phyloP scores from a whole-genome alignment of 495 filamentous ascomycete species.

The Penicillium herquei region DNA sequence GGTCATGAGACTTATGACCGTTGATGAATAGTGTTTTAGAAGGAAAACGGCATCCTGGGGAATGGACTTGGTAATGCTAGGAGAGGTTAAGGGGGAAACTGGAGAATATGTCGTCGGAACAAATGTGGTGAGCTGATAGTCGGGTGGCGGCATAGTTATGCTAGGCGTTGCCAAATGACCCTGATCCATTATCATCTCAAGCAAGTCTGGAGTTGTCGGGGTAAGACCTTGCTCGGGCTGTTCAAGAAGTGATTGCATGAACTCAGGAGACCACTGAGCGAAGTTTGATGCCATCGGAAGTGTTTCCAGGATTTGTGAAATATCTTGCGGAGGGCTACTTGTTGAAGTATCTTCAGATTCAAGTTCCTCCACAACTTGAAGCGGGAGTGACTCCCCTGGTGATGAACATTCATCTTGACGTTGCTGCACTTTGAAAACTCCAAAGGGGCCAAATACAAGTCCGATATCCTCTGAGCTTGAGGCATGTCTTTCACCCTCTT shows the following conservation, averaged over 20 bases:
- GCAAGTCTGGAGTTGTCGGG: conserved; percentile 6
- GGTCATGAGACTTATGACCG: conserved; percentile 22
- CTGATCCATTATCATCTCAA: conserved; percentile 9
- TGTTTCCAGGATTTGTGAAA: neutral
- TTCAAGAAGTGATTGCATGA: conserved; percentile 17
- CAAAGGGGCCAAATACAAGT: conserved; percentile 16
- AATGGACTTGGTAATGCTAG: conserved; percentile 2
- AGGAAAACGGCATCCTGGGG: conserved; percentile 25
- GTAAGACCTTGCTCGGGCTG: conserved; percentile 2
- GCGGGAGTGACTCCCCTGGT: neutral
- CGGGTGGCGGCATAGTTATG: neutral
- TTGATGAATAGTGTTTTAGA: conserved; percentile 20
- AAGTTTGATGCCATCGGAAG: neutral
- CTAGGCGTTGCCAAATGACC: neutral
- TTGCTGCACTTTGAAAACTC: conserved; percentile 14
- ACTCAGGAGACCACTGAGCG: conserved; percentile 9
- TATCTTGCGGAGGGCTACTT: conserved; percentile 6
- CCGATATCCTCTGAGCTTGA: neutral
- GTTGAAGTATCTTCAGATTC: conserved; percentile 2
- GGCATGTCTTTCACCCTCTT: conserved; percentile 8
- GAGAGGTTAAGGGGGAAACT: neutral
- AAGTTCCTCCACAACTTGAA: neutral
- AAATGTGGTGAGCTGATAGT: neutral
- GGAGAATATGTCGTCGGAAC: conserved; percentile 5
- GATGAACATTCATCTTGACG: neutral